These are phyloP conservation scores for Oryza glaberrima DNA, from an alignment of 176 grass and related monocot species.

Conservation along the genomic window DNA sequence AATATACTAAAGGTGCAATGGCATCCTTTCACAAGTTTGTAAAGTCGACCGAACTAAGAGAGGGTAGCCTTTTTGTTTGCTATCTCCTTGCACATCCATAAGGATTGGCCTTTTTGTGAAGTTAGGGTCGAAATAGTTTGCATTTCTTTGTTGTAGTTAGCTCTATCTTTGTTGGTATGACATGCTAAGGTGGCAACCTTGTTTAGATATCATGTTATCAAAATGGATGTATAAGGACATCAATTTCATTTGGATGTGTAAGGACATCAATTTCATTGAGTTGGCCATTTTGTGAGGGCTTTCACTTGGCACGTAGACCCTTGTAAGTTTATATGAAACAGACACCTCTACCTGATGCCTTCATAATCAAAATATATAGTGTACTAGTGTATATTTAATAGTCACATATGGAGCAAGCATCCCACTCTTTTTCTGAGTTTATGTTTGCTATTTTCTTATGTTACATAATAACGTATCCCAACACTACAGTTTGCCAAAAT, in stretches of 20 bases:
- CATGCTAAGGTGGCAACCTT: neutral
- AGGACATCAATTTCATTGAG: neutral
- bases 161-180: neutral
- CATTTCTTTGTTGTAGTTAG: neutral
- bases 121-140: neutral
- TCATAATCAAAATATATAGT: neutral
- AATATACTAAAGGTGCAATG: neutral
- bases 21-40: neutral
- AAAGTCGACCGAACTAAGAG: neutral
- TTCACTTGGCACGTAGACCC: neutral
- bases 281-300: neutral
- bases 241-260: neutral
- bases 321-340: neutral
- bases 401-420: neutral
- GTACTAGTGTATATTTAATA: neutral
- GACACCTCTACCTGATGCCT: neutral
- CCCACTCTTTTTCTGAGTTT: neutral
- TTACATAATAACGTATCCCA: neutral
- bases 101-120: neutral
- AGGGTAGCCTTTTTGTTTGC: neutral
- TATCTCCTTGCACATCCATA: neutral
- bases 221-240: neutral
- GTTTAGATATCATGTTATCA: neutral
- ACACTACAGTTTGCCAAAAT: neutral
- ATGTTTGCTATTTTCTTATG: neutral